phyloP scores from a whole-genome alignment of 805 yeast genomes.

The Candida verbasci region DNA sequence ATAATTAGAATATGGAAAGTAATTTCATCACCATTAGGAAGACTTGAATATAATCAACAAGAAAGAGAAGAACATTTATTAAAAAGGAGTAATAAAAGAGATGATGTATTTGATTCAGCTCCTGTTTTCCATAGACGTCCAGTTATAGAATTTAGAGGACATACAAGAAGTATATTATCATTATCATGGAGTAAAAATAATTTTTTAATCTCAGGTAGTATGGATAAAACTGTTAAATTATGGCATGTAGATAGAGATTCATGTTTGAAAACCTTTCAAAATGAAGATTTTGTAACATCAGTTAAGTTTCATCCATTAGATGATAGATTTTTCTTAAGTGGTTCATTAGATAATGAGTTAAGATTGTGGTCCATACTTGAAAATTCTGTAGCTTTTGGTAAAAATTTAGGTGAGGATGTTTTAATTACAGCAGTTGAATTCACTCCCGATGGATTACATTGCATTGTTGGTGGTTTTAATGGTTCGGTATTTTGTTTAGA shows the following conservation, averaged over 20 bases:
- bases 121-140: slow-evolving; percentile 78
- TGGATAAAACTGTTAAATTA: slow-evolving; percentile 76
- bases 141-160: slow-evolving; percentile 56
- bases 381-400: slow-evolving; percentile 48
- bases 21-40: slow-evolving; percentile 64
- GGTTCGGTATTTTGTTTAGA: slow-evolving; percentile 62
- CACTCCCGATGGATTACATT: slow-evolving; percentile 58
- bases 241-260: slow-evolving; percentile 77
- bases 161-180: slow-evolving; percentile 64
- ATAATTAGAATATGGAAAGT: slow-evolving; percentile 74
- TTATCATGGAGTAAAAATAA: slow-evolving; percentile 87
- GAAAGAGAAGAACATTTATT: slow-evolving; percentile 14
- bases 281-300: slow-evolving; percentile 79
- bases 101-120: slow-evolving; percentile 42
- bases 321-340: slow-evolving; percentile 81
- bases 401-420: slow-evolving; percentile 54
- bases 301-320: slow-evolving; percentile 80
- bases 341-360: slow-evolving; percentile 71
- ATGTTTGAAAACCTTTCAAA: slow-evolving; percentile 61
- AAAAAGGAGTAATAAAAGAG: slow-evolving; percentile 6
- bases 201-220: slow-evolving; percentile 73
- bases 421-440: slow-evolving; percentile 72
- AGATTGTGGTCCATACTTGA: slow-evolving; percentile 87
- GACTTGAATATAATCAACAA: slow-evolving; percentile 39
- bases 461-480: slow-evolving; percentile 73